phyloP scores from a whole-genome alignment of 225 moss, liverwort and hornwort genomes.

The Rhytidiadelphus loreus region DNA sequence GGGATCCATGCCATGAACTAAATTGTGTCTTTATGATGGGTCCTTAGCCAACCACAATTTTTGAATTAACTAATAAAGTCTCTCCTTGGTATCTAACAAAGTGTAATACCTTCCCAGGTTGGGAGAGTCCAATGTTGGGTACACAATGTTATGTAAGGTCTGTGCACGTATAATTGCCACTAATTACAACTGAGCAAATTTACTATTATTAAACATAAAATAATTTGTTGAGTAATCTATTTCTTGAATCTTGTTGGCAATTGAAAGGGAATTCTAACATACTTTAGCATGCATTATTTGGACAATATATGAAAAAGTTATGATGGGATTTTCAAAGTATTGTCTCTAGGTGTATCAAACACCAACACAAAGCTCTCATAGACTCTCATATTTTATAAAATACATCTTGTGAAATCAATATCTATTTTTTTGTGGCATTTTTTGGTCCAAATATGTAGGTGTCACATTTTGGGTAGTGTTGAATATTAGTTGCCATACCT shows the following conservation, averaged over 20 bases:
- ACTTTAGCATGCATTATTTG: not conserved
- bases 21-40: not conserved
- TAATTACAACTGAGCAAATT: not conserved
- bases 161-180: not conserved
- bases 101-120: fast-evolving
- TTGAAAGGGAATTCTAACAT: fast-evolving
- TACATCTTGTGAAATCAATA: not conserved
- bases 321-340: not conserved
- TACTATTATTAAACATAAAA: not conserved
- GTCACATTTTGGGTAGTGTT: not conserved
- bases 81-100: not conserved
- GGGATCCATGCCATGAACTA: fast-evolving
- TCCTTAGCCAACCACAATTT: not conserved
- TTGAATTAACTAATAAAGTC: not conserved
- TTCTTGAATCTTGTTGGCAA: not conserved
- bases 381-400: not conserved
- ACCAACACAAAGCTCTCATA: not conserved
- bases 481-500: not conserved
- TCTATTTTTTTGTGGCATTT: fast-evolving
- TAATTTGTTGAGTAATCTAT: no score
- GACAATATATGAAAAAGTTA: not conserved
- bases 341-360: not conserved
- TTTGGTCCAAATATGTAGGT: not conserved
- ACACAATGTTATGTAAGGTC: not conserved
- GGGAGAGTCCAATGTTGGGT: fast-evolving